These are phyloP conservation scores for Epichloe uncinata DNA, from an alignment of 2,329 filamentous ascomycete genomes.

Conservation along the genomic window DNA sequence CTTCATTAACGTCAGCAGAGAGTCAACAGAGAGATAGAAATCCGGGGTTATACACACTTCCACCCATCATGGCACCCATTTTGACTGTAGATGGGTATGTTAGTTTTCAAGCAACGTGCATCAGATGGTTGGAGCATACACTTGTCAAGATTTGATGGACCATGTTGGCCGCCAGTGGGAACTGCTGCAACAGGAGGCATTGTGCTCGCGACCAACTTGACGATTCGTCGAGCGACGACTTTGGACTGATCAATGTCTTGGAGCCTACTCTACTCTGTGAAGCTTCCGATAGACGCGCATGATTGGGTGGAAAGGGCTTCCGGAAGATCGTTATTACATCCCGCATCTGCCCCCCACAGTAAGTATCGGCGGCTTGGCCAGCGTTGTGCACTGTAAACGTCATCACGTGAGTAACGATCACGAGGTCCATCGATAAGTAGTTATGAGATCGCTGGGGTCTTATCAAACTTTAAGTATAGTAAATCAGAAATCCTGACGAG, in stretches of 20 bases:
- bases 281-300: conserved; percentile 1
- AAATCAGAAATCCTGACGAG: not conserved
- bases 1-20: conserved; percentile 35
- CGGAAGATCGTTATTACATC: conserved; percentile 18
- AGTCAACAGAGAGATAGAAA: not conserved
- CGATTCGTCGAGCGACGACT: not conserved
- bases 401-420: conserved; percentile 23
- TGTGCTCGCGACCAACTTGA: conserved; percentile 3
- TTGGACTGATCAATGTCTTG: not conserved
- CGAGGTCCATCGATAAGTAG: conserved; percentile 12
- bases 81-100: conserved; percentile 33
- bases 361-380: not conserved
- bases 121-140: conserved; percentile 21
- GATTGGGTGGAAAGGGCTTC: conserved; percentile 13
- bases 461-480: not conserved
- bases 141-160: conserved; percentile 42
- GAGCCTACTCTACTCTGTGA: not conserved
- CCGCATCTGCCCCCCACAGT: conserved; percentile 16
- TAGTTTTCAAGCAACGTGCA: not conserved
- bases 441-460: not conserved
- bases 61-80: conserved; percentile 98
- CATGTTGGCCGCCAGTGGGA: conserved; percentile 26
- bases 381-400: conserved; percentile 13
- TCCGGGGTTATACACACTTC: conserved; percentile 55
- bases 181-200: conserved; percentile 30